Evolutionary conservation across 805 yeast genomes (phyloP).

Genomic region (Suhomyces xylopsoci): DNA sequence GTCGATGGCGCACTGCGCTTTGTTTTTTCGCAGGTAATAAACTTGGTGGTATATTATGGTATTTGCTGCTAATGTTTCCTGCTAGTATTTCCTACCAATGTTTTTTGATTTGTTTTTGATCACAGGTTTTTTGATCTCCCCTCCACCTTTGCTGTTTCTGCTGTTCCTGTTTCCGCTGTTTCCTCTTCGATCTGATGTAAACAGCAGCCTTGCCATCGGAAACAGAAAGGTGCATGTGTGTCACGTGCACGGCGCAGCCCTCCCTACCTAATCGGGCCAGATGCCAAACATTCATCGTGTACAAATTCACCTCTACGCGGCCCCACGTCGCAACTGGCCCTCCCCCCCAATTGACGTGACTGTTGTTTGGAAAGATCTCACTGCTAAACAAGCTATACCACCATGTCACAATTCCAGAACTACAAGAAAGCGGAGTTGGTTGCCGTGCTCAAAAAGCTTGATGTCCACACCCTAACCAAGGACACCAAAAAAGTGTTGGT

Average conservation of each 20-base stretch:
- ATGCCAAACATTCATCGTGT: neutral
- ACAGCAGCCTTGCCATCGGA: neutral
- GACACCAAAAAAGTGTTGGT: constrained; percentile 42
- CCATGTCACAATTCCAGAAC: constrained; percentile 33
- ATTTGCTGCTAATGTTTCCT: no score
- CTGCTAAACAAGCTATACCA: neutral
- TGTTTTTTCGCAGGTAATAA: neutral
- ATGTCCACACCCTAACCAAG: constrained; percentile 31
- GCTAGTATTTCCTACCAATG: no score
- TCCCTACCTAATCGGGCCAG: neutral
- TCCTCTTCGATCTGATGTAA: neutral
- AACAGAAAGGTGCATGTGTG: neutral
- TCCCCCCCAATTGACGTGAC: constrained; percentile 1
- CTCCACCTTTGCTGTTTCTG: neutral
- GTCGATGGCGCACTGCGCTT: neutral
- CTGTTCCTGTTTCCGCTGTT: neutral
- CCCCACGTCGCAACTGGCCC: constrained; percentile 1
- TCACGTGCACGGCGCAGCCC: neutral
- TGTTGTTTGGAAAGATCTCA: constrained; percentile 3
- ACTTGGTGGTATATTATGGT: neutral
- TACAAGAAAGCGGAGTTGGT: constrained; percentile 42
- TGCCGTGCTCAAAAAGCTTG: constrained; percentile 33
- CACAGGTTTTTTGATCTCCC: neutral
- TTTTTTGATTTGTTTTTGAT: no score
- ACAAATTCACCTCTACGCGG: neutral